Base-by-base conservation (phyloP, 208 protist genomes). In the Leishmania tarentolae region DNA sequence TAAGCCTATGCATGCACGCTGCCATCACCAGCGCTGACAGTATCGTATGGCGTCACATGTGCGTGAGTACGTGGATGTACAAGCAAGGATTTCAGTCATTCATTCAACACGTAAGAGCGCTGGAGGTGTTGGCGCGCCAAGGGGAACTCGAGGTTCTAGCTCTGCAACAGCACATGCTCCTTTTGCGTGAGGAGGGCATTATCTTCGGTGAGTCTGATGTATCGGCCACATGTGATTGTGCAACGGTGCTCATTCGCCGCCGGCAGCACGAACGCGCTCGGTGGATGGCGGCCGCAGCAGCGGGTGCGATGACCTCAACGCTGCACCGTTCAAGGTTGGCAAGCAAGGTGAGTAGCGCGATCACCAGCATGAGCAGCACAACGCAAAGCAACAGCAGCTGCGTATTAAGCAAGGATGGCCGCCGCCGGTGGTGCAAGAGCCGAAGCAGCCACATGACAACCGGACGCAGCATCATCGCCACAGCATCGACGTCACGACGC, bases 1-100 rank as follows among this genome's bases (percentile, higher is more conserved):
- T 97, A 40, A 88, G 71, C 72, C 87, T 85, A 5, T n/a, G 66
- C 68, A 86, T 90, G 77, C 88, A 92, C 80, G 56, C 79, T 31
- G 90, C 89, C 63, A 93, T 93, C 68, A 88, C 86, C 15, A 83
- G 66, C 53, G 90, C 90, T 17, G 93, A 97, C 78, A 80, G 70
- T 24, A 80, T 83, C 31, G 80, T 93, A 21, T 97, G 93, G 93
- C 90, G 90, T 11, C 72, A 82, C 9, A 81, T 86, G 31, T 97
- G 93, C 79, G 73, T 94, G 59, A 61, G 57, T n/a, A 52, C 80
- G 72, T 97, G 93, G 93, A 47, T 42, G 17, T 57, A 79, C 42
- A 91, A 91, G 79, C 91, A 97, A 63, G 92, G 93, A 21, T 93
- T 94, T 71, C 75, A 77, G 46, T 80, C 83, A n/a, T 89, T 94